Conservation (phyloP, 2,329 filamentous ascomycete species). For the Beauveria asiatica region DNA sequence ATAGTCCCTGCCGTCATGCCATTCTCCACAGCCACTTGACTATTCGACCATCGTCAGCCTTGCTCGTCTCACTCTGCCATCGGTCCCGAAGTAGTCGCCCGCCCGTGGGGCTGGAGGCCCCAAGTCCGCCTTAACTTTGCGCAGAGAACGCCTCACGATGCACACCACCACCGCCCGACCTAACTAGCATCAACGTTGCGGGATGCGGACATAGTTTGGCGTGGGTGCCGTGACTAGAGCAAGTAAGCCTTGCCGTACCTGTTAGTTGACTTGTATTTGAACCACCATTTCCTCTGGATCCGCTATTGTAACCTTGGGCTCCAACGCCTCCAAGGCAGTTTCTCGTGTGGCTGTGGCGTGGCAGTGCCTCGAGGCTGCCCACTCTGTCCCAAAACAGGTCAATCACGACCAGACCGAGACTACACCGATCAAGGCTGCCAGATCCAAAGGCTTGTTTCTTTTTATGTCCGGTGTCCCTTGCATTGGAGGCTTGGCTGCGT, state of each 20-base stretch:
- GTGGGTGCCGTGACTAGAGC: background rate
- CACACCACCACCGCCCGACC: background rate
- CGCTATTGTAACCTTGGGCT: background rate
- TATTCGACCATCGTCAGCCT: background rate
- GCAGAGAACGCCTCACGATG: conserved; percentile 1
- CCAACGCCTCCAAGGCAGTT: conserved; percentile 1
- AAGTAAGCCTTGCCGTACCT: conserved; percentile 2
- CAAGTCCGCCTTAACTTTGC: conserved; percentile 1
- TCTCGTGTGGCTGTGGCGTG: background rate
- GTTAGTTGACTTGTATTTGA: background rate
- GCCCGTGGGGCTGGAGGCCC: background rate
- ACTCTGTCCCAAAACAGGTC: conserved; percentile 1
- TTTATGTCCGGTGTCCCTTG: background rate
- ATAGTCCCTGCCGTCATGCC: background rate
- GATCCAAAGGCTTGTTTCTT: background rate
- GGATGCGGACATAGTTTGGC: background rate
- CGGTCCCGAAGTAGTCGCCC: background rate
- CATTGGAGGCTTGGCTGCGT: background rate
- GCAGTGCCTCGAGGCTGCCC: background rate
- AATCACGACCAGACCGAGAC: background rate
- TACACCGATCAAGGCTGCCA: background rate
- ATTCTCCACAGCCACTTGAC: background rate
- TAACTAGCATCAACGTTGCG: background rate
- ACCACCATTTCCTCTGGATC: background rate
- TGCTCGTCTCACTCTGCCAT: background rate